Evolutionary conservation across 176 grass and related monocot species (phyloP).

Genomic region (Thinopyrum elongatum): DNA sequence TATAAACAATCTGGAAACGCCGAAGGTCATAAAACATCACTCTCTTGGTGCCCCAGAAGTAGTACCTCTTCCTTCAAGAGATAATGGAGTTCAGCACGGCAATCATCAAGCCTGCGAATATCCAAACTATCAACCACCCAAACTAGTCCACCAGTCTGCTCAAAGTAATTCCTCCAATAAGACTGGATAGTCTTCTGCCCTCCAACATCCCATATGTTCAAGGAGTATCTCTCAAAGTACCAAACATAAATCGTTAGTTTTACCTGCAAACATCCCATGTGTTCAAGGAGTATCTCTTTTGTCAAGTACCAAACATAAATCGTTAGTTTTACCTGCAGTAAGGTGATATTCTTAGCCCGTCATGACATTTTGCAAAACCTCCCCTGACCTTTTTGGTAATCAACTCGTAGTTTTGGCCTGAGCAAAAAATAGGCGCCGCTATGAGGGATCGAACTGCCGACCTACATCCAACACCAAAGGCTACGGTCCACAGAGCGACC

Average conservation of each 20-base stretch:
- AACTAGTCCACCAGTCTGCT: constrained; percentile 85
- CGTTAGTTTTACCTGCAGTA: neutral
- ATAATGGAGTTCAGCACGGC: constrained; percentile 83
- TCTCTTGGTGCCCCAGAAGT: neutral
- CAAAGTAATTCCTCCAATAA: constrained; percentile 95
- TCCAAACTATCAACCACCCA: constrained; percentile 96
- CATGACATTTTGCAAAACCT: too few species aligned
- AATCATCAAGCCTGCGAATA: constrained; percentile 75
- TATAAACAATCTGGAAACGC: neutral
- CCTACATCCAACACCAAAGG: too few species aligned
- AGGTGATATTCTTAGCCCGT: too few species aligned
- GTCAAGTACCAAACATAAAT: constrained; percentile 10
- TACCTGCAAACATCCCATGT: neutral
- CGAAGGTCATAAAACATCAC: neutral
- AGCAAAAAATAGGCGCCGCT: too few species aligned
- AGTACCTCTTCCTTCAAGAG: constrained; percentile 94
- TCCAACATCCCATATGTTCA: too few species aligned
- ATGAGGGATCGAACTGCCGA: too few species aligned
- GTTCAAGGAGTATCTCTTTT: constrained; percentile 75
- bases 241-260: too few species aligned
- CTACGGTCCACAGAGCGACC: too few species aligned
- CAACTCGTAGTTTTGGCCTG: too few species aligned
- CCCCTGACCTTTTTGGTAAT: too few species aligned
- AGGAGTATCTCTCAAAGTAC: too few species aligned
- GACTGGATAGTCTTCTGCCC: too few species aligned